Evolutionary conservation across 2,329 filamentous ascomycete species (phyloP).

Genomic region (Camptophora hylomeconis): DNA sequence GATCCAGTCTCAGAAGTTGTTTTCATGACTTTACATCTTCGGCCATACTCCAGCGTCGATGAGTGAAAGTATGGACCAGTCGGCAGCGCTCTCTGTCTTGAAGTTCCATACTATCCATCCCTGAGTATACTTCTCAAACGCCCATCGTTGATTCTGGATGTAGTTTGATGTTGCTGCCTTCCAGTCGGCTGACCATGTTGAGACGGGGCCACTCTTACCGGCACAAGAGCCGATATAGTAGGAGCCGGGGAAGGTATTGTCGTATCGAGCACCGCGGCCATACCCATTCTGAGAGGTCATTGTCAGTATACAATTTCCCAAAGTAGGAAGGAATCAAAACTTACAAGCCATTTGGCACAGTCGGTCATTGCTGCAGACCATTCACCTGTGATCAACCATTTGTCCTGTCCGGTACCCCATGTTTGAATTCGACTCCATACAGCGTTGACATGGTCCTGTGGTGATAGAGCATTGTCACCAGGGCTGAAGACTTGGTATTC

Average conservation of each 20-base stretch:
- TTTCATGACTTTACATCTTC: no score
- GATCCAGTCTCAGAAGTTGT: no score
- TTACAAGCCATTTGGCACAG: constrained; percentile 34
- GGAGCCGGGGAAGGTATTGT: constrained; percentile 28
- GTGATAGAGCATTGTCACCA: constrained; percentile 35
- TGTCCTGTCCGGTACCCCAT: constrained; percentile 42
- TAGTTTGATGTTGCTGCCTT: constrained; percentile 28
- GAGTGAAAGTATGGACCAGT: constrained; percentile 35
- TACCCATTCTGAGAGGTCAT: constrained; percentile 35
- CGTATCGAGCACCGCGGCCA: constrained; percentile 45
- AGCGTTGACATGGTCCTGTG: constrained; percentile 39
- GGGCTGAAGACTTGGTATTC: constrained; percentile 54
- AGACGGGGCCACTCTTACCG: constrained; percentile 35
- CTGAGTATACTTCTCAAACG: constrained; percentile 26
- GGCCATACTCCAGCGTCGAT: constrained; percentile 30
- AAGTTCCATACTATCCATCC: constrained; percentile 40
- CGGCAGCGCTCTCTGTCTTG: constrained; percentile 36
- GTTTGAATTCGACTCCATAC: constrained; percentile 41
- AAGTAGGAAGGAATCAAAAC: constrained; percentile 1
- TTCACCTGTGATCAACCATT: constrained; percentile 56
- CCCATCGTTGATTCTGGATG: constrained; percentile 34
- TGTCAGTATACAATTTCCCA: constrained; percentile 11
- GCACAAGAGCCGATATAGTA: constrained; percentile 41
- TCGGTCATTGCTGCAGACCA: constrained; percentile 56
- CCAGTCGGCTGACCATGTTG: constrained; percentile 31